Evolutionary conservation across 176 grass and related monocot genomes (phyloP), one percentile per base, ranked within the genome.

Genomic region (Puya raimondii): DNA sequence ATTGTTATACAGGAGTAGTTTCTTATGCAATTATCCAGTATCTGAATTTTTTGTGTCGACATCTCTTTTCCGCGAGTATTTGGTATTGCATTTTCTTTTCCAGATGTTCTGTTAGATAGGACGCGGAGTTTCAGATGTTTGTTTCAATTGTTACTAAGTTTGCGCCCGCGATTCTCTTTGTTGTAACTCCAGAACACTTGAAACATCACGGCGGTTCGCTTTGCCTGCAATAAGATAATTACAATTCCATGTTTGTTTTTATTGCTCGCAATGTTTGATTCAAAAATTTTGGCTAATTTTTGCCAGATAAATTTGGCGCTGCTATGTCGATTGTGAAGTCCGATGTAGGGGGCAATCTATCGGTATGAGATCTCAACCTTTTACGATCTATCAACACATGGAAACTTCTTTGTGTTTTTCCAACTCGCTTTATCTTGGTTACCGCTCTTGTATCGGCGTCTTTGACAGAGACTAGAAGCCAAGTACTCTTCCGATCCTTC

Each of bases 391-490:
- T 51, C 29, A 3, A 26, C 10, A 20, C 12, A 14, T 10, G 12
- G 12, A 53, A 53, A 12, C 51, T 53, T 53, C 3, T 53, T 53
- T 2, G 51, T 14, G 14, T 53, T 3, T 14, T 53, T 53, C 14
- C 51, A 12, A 12, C 10, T 53, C 51, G 10, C 51, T 10, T 53
- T 53, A 53, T 53, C 51, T 14, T 13, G 16, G 52, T 56, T 56
- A 14, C 4, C 2, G 16, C 4, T n/a, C 52, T n/a, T 56, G 52
- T 12, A 13, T n/a, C 18, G 66, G 16, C 25, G 16, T 76, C 26
- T 20, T 65, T 53, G 20, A 20, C 65, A 84, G 82, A 84, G 82
- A 48, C 76, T 84, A 18, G 82, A 84, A 71, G 49, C 64, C 23
- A 54, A 54, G 49, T 84, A 84, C 66, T 69, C 21, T 65, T 79